These are phyloP conservation scores for Phtheirospermum japonicum DNA, from an alignment of 257 asterid species.

Conservation along the genomic window DNA sequence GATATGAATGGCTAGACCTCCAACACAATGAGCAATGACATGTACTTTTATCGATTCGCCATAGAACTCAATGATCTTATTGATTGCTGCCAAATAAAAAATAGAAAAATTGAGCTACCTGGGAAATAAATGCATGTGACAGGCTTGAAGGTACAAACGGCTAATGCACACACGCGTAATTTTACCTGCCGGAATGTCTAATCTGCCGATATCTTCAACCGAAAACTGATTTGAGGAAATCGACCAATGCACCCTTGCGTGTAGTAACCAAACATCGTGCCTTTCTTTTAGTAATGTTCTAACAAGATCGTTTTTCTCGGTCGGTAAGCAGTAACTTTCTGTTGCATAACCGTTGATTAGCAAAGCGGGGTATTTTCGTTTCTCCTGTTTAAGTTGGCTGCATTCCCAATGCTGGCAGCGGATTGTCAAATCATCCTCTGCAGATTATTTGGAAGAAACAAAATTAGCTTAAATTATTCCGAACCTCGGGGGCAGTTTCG, in stretches of 20 bases:
- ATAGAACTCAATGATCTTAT: slow-evolving; percentile 34
- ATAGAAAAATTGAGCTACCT: neutral
- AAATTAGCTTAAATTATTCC: too few species aligned
- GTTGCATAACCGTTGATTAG: slow-evolving; percentile 54
- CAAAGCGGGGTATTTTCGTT: slow-evolving; percentile 35
- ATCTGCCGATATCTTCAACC: slow-evolving; percentile 48
- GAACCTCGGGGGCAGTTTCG: neutral
- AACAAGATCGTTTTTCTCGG: slow-evolving; percentile 51
- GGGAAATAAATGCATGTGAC: neutral
- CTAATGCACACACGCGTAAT: too few species aligned
- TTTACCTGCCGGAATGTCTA: slow-evolving; percentile 49
- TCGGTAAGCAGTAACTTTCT: slow-evolving; percentile 52
- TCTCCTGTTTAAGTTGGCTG: slow-evolving; percentile 25
- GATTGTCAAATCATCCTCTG: slow-evolving; percentile 45
- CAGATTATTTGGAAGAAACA: slow-evolving; percentile 1
- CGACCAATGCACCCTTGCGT: slow-evolving; percentile 39
- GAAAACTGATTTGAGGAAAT: slow-evolving; percentile 35
- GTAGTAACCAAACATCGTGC: slow-evolving; percentile 45
- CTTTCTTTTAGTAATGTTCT: slow-evolving; percentile 50
- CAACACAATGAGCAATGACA: slow-evolving; percentile 52
- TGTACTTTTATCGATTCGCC: slow-evolving; percentile 39
- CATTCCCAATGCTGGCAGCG: slow-evolving; percentile 43
- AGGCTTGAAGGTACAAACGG: neutral
- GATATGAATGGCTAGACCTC: slow-evolving; percentile 53
- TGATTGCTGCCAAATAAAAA: slow-evolving; percentile 47